A percentile compares a stretch with the other conserved stretches of the same genome.
These are phyloP conservation scores for Blastomyces emzantsi DNA, from an alignment of 2,329 filamentous ascomycete genomes.

Conservation along the genomic window DNA sequence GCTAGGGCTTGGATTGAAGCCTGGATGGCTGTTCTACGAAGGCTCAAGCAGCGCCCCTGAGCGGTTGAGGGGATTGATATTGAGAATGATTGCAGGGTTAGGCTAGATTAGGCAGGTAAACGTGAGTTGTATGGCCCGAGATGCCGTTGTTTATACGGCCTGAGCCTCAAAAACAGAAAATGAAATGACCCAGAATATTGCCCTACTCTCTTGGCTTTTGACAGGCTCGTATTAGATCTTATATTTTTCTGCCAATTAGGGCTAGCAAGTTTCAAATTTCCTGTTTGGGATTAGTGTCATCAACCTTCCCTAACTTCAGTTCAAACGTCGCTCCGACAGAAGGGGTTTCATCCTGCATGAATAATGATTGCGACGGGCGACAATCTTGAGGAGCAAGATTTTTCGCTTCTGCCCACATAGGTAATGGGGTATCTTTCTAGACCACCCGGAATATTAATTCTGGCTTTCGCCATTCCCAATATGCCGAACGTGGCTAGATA, in stretches of 20 bases:
- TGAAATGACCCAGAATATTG: too few relatives aligned
- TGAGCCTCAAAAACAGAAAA: too few relatives aligned
- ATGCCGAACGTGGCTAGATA: background rate
- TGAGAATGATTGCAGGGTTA: too few relatives aligned
- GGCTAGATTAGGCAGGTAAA: too few relatives aligned
- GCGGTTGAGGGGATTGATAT: background rate
- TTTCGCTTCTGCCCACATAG: background rate
- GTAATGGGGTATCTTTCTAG: too few relatives aligned
- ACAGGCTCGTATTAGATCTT: too few relatives aligned
- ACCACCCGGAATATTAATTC: background rate
- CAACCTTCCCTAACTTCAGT: background rate
- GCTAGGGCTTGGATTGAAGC: too few relatives aligned
- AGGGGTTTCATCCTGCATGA: conserved; percentile 10
- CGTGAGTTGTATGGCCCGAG: too few relatives aligned
- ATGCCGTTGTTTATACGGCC: too few relatives aligned
- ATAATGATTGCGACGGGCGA: conserved; percentile 1
- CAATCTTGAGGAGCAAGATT: background rate
- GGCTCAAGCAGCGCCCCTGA: too few relatives aligned
- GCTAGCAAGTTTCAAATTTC: background rate
- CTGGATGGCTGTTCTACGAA: too few relatives aligned
- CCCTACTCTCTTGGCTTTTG: too few relatives aligned
- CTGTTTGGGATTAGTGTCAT: background rate
- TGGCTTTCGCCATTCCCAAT: background rate
- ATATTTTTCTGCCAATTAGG: background rate
- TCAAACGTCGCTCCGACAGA: background rate